These are phyloP conservation scores for Prototheca cutis DNA, from an alignment of 163 green algal genomes.

Conservation along the genomic window DNA sequence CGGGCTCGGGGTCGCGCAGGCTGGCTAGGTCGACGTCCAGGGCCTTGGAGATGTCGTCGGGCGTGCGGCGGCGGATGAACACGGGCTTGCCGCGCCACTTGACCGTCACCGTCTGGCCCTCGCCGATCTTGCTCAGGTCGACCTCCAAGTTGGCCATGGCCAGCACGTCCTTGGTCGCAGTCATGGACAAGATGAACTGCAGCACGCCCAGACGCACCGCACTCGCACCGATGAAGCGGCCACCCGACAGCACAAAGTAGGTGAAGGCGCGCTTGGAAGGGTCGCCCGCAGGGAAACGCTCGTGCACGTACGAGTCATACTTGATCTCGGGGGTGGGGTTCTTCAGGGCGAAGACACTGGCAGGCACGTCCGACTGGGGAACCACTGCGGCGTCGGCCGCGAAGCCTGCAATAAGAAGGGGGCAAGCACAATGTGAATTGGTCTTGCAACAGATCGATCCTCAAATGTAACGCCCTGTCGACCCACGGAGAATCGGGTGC, in stretches of 20 bases:
- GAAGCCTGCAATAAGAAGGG: no score
- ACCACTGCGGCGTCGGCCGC: slow-evolving; percentile 4
- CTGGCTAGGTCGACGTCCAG: slow-evolving; percentile 57
- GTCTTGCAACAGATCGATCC: no score
- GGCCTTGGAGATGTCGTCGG: slow-evolving; percentile 76
- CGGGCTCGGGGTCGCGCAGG: slow-evolving; percentile 85
- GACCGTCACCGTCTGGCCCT: slow-evolving; percentile 87
- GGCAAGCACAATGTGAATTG: no score
- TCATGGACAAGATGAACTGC: slow-evolving; percentile 96
- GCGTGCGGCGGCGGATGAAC: slow-evolving; percentile 87
- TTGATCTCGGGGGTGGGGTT: slow-evolving; percentile 63
- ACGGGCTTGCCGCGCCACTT: slow-evolving; percentile 99
- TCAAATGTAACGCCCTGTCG: no score
- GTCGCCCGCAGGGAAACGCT: slow-evolving; percentile 67
- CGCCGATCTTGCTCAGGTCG: slow-evolving; percentile 76
- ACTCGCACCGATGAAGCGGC: slow-evolving; percentile 96
- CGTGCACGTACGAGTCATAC: slow-evolving; percentile 84
- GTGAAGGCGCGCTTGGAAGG: slow-evolving; percentile 84
- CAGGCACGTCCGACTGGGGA: slow-evolving; percentile 26
- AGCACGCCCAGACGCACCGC: slow-evolving; percentile 85
- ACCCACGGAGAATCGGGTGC: no score
- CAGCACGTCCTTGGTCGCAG: slow-evolving; percentile 83
- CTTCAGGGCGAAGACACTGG: slow-evolving; percentile 54
- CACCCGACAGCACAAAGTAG: slow-evolving; percentile 94
- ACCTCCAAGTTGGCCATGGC: slow-evolving; percentile 96